Percentiles rank a stretch among this genome's conserved stretches.
Evolutionary conservation across 768 basidiomycete species (phyloP).

Genomic region (Suillus paluster): DNA sequence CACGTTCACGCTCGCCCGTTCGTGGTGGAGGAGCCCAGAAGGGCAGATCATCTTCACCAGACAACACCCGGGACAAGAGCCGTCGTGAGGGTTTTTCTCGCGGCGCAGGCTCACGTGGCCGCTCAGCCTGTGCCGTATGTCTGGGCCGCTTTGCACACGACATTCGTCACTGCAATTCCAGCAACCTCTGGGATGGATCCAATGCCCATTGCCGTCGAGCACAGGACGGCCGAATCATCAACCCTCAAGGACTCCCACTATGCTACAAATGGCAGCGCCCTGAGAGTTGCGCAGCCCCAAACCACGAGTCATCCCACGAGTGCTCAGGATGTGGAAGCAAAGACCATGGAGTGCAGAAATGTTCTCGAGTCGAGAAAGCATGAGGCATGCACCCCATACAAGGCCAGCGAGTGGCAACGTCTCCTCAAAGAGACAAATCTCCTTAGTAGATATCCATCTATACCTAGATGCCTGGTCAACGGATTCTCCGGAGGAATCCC

Average conservation of each 20-base stretch:
- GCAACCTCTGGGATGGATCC: no score
- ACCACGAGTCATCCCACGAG: constrained; percentile 35
- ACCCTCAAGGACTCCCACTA: constrained; percentile 22
- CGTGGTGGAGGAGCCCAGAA: no score
- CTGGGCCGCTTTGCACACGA: no score
- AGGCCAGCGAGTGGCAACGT: background rate
- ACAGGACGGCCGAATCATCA: background rate
- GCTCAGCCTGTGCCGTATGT: no score
- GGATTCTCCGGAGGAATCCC: constrained; percentile 2
- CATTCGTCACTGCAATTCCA: no score
- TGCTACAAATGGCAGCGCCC: constrained; percentile 41
- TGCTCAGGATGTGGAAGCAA: constrained; percentile 46
- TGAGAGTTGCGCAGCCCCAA: constrained; percentile 32
- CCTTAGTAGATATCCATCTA: constrained; percentile 4
- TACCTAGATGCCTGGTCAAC: background rate
- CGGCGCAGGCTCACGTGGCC: no score
- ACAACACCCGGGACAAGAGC: no score
- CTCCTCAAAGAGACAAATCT: background rate
- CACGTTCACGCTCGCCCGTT: no score
- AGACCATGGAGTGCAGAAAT: constrained; percentile 11
- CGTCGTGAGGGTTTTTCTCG: no score
- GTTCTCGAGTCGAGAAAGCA: constrained; percentile 9
- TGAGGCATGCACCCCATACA: constrained; percentile 8
- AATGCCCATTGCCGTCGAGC: background rate
- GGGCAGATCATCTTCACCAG: no score